Evolutionary conservation across 805 yeast species (phyloP), one percentile per base, ranked within the genome.

Genomic region (Pichia manshurica): DNA sequence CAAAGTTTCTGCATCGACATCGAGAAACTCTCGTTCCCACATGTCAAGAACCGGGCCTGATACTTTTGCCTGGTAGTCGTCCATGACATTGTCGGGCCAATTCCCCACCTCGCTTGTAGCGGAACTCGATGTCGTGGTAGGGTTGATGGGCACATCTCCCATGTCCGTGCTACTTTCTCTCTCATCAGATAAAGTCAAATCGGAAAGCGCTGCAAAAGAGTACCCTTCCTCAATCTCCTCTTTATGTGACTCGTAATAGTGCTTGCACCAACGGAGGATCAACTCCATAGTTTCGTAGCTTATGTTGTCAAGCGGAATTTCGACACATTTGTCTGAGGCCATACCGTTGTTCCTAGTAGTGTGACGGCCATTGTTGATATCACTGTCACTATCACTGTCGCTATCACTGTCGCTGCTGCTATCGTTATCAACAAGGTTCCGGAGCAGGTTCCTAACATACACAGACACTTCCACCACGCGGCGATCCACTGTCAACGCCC

Each of bases 21-120:
- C 82, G 57, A 90, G 73, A 64, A 88, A 90, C 63, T 84, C 84
- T 62, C 84, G 83, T 67, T 90, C 96, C 97, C 97, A 89, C 43
- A 84, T 85, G 52, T 82, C 88, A 2, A 39, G 31, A 5, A 39
- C 39, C 12, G 48, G 21, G 9, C 47, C 51, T 8, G 44, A 35
- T 58, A 87, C 81, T 46, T 78, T 83, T 47, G 79, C 77, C 32
- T 78, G 81, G 48, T 79, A 82, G 23, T 75, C 81, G 49, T 82
- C 87, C 12, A 75, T 76, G 10, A 45, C 47, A 43, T 74, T 78
- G 4, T 67, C 69, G 15, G 50, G 28, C 50, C 50, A 43, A 16
- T 16, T 34, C 16, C 29, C 21, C 2, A 17, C 16, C 2, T 31
- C 17, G 22, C n/a, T 19, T 19, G n/a, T 25, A 12, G n/a, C 25